Base-by-base conservation (phyloP, 805 yeast genomes). In the Hyphopichia homilentoma region DNA sequence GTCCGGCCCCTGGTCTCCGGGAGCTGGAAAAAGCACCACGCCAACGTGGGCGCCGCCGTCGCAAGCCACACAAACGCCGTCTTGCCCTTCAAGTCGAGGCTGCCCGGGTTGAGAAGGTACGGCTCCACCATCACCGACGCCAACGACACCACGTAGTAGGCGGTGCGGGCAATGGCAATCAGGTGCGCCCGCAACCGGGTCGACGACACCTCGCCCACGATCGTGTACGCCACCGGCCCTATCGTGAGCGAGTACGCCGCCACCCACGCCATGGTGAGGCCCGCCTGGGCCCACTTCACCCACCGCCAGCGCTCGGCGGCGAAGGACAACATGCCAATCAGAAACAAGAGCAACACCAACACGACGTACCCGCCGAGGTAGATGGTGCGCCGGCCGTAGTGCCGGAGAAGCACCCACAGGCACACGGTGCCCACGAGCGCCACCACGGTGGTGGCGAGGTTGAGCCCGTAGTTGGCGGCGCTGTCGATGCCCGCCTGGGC, bases 21-120 rank as follows among this genome's bases (percentile, higher is more conserved):
- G 22, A 57, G 41, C 32, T 57, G 36, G 38, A 49, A 49, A 21
- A 17, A 45, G 14, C 41, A 30, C 51, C 50, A 48, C 16, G 45
- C 32, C 14, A 39, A 36, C 11, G 47, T 37, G 9, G 45, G 44
- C 2, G 44, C 34, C 4, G 51, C 49, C 33, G 44, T 40, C 0
- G 64, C 77, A 28, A 66, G 68, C 64, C 73, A 62, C 35, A 73
- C 57, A 44, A 67, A 70, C 2, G 68, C 76, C 21, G 74, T 66
- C 44, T 71, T 71, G n/a, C 71, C 73, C 21, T 68, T 65, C 65
- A 68, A 54, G 40, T 74, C 61, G 36, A 70, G 73, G 21, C 58
- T 58, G 13, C 51, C 51, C 2, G 75, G 68, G 41, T 73, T 75
- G 43, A 74, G 55, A 68, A 74, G 61, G 43, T 70, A 72, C 11